Evolutionary conservation across 2,329 filamentous ascomycete genomes (phyloP), one percentile per base, ranked within the genome.

Genomic region (Aspergillus cejpii): DNA sequence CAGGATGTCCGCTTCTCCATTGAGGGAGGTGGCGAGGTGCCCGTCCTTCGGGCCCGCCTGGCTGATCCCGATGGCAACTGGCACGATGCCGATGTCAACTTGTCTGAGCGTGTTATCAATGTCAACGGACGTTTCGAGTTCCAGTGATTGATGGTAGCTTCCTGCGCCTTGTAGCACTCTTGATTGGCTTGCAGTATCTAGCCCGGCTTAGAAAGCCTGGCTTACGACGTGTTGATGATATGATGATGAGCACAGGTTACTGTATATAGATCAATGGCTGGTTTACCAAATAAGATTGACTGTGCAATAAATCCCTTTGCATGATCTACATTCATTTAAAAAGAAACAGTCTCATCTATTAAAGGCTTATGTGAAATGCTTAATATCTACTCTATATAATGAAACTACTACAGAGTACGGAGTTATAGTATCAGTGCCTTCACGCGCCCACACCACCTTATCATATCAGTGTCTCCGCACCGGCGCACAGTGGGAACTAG

Each of bases 11-110:
- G 14, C 15, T 54, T 57, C 27, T 10, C 33, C 1, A 41, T 55
- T 19, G 54, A 57, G 37, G 52, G 54, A 4, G 51, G 26, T 3
- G 43, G 12, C 6, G 11, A 44, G 3, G 51, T 55, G 12, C 54
- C 54, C 29, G 45, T 57, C 11, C 43, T 57, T 0, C 54, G 54
- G 3, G 53, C 49, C 12, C 3, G 10, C 2, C 37, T 57, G 47
- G 11, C 7, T 2, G 39, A 44, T 12, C 5, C 0, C 4, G 39
- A 46, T 0, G 53, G 45, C 1, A 36, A 48, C 3, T 7, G 0
- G 8, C 11, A 28, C 11, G 6, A 7, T 1, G 43, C 45, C 1
- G 44, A 57, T 26, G 41, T 57, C 6, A 57, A 57, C 28, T 42
- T 57, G 17, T 19, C 43, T 3, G 54, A 57, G 45, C 49, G 48